A percentile compares a stretch with the other conserved stretches of the same genome.
These are phyloP conservation scores for Detonula confervacea DNA, from an alignment of 352 stramenopile genomes.

Conservation along the genomic window DNA sequence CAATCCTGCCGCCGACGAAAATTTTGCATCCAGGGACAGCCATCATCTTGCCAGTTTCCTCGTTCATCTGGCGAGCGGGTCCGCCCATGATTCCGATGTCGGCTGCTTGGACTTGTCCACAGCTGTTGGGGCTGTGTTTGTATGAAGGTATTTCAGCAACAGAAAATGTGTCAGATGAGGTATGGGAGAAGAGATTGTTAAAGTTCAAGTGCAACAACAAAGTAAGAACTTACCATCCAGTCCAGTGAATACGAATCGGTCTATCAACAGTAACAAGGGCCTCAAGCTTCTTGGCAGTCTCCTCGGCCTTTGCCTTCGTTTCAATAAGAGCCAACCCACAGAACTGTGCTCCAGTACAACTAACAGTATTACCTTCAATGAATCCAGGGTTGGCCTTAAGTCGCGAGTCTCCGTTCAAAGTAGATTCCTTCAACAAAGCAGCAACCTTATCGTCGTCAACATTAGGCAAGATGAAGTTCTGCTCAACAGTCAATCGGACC, in stretches of 20 bases:
- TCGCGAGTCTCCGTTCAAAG: slow-evolving; percentile 49
- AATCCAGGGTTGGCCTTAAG: slow-evolving; percentile 73
- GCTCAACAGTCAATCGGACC: slow-evolving; percentile 87
- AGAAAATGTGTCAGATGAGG: background rate
- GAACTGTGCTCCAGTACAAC: slow-evolving; percentile 88
- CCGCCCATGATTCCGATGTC: slow-evolving; percentile 89
- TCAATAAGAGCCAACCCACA: slow-evolving; percentile 87
- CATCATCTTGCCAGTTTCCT: slow-evolving; percentile 81
- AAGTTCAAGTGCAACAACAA: slow-evolving; percentile 22
- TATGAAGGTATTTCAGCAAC: background rate
- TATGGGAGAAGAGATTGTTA: background rate
- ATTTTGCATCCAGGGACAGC: slow-evolving; percentile 88
- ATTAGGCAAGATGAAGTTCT: slow-evolving; percentile 88
- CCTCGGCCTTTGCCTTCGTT: slow-evolving; percentile 84
- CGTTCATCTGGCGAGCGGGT: slow-evolving; percentile 77
- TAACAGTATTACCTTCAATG: slow-evolving; percentile 84
- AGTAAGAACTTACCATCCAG: slow-evolving; percentile 77
- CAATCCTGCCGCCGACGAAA: slow-evolving; percentile 86
- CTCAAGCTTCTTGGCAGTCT: slow-evolving; percentile 80
- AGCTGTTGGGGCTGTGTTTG: slow-evolving; percentile 73
- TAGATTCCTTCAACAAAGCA: slow-evolving; percentile 70
- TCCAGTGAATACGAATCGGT: slow-evolving; percentile 88
- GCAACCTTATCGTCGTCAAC: slow-evolving; percentile 79
- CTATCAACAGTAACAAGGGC: slow-evolving; percentile 73
- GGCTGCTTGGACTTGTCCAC: slow-evolving; percentile 85